Conservation (phyloP, 805 yeast species). For the Zygotorulaspora chibaensis region DNA sequence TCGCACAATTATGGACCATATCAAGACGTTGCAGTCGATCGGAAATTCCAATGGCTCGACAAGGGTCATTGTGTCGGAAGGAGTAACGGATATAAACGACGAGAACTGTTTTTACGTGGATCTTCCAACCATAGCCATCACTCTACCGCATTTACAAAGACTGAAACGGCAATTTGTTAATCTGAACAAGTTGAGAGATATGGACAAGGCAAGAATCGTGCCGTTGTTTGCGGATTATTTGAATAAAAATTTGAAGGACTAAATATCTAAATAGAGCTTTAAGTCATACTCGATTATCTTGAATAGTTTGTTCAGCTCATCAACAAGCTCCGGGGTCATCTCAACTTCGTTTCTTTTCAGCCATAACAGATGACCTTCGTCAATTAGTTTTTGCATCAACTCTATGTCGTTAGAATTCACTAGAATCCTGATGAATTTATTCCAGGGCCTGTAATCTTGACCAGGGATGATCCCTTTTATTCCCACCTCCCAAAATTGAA, state of each 20-base stretch:
- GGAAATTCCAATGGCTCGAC: constrained; percentile 47
- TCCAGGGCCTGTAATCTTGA: constrained; percentile 30
- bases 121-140: constrained; percentile 58
- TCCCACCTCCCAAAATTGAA: constrained; percentile 26
- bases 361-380: constrained; percentile 27
- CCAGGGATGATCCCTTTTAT: constrained; percentile 9
- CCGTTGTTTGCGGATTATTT: constrained; percentile 76
- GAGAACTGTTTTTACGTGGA: constrained; percentile 43
- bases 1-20: constrained; percentile 53
- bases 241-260: constrained; percentile 50
- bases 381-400: constrained; percentile 16
- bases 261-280: neutral
- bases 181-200: constrained; percentile 71
- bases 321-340: constrained; percentile 16
- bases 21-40: constrained; percentile 27
- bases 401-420: constrained; percentile 16
- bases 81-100: constrained; percentile 38
- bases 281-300: constrained; percentile 12
- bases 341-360: constrained; percentile 21
- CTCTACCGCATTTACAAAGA: constrained; percentile 77
- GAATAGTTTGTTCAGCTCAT: constrained; percentile 17
- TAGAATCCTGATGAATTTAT: constrained; percentile 17
- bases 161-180: constrained; percentile 78
- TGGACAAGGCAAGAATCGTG: constrained; percentile 64
- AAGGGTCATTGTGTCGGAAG: constrained; percentile 43